Evolutionary conservation across 495 filamentous ascomycete species (phyloP).

Genomic region (Daldinia decipiens): DNA sequence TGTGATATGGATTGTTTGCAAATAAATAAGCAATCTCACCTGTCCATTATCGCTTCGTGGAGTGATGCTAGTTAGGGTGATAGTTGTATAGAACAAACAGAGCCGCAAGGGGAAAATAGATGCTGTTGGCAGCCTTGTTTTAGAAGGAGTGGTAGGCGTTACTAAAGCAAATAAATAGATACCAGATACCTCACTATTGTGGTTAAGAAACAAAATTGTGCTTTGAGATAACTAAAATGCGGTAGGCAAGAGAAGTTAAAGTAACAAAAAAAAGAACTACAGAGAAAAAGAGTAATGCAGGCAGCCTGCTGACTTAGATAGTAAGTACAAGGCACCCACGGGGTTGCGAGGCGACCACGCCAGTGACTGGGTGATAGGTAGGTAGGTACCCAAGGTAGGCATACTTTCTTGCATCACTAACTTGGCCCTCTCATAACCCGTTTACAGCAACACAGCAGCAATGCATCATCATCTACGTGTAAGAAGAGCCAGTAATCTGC

Average conservation of each 20-base stretch:
- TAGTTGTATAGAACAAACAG: not conserved
- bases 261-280: not conserved
- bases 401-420: not conserved
- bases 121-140: not conserved
- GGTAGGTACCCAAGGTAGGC: slow-evolving; percentile 1
- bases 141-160: not conserved
- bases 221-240: not conserved
- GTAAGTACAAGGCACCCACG: slow-evolving; percentile 10
- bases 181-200: not conserved
- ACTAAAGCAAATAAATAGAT: not conserved
- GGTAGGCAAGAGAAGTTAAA: not conserved
- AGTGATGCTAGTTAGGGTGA: not conserved
- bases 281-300: not conserved
- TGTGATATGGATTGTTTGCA: not conserved
- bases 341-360: slow-evolving; percentile 25
- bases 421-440: not conserved
- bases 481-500: not conserved
- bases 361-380: not conserved
- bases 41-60: slow-evolving; percentile 18
- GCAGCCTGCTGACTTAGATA: not conserved
- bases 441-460: not conserved
- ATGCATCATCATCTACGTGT: not conserved
- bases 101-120: not conserved
- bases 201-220: not conserved
- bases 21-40: slow-evolving; percentile 16